These are phyloP conservation scores for Verticillium longisporum DNA, from an alignment of 2,329 filamentous ascomycete species.

Conservation along the genomic window DNA sequence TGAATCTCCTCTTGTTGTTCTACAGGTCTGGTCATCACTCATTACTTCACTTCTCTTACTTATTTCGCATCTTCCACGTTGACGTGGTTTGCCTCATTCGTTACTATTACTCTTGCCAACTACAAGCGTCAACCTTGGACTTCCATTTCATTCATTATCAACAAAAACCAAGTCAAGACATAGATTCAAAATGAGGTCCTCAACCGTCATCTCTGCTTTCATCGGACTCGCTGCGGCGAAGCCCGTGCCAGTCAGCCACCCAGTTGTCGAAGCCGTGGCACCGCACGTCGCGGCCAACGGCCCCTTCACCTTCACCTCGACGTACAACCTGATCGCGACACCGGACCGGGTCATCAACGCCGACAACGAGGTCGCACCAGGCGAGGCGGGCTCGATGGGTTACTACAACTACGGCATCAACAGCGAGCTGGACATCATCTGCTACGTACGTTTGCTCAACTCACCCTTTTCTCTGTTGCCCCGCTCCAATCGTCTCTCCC, in stretches of 20 bases:
- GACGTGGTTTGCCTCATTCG: no score
- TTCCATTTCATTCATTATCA: no score
- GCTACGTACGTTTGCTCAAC: slow-evolving; percentile 14
- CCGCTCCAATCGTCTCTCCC: background rate
- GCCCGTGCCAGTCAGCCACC: background rate
- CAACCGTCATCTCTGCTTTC: background rate
- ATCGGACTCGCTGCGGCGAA: background rate
- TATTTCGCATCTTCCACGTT: no score
- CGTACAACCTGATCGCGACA: slow-evolving; percentile 35
- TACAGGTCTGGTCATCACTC: no score
- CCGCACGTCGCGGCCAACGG: background rate
- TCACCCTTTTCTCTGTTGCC: background rate
- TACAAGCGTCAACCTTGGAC: no score
- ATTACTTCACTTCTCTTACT: no score
- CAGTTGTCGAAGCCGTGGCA: background rate
- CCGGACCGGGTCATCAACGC: slow-evolving; percentile 38
- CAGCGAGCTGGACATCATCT: slow-evolving; percentile 20
- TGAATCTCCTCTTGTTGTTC: no score
- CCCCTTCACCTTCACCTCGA: slow-evolving; percentile 31
- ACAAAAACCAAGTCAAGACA: no score
- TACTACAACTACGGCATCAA: slow-evolving; percentile 44
- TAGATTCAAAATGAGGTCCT: no score
- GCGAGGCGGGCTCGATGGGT: slow-evolving; percentile 32
- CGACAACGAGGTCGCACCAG: slow-evolving; percentile 18
- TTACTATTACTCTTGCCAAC: no score